Evolutionary conservation across 2,329 filamentous ascomycete species (phyloP), one percentile per base, ranked within the genome.

Genomic region (Aspergillus floridensis): DNA sequence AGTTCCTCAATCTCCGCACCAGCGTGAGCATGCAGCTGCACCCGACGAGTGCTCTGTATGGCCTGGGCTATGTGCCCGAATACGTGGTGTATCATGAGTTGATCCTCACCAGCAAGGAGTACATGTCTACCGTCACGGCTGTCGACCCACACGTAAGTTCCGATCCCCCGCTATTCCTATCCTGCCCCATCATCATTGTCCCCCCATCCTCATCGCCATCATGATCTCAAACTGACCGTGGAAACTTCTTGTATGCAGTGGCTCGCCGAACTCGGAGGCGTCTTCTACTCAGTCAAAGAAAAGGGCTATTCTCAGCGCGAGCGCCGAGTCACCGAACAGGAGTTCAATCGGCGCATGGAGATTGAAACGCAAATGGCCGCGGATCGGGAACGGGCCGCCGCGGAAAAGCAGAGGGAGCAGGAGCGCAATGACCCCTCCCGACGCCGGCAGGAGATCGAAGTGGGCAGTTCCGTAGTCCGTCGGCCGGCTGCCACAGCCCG

Each of bases 71-170:
- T 75, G 85, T 96, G 24, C 95, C 96, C 1, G 95, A 99, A 73
- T 98, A 98, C 71, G 92, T 99, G 55, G 88, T 99, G 47, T 99
- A 99, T 77, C 95, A 99, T 80, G 95, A 99, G 76, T 85, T 99
- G 59, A 96, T 99, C 68, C 86, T 99, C 61, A 99, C 95, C 0
- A 91, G 88, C 59, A 97, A 96, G 73, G 95, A 98, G 74, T 99
- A 98, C 80, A 97, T 99, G 87, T 96, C 91, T 3, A 96, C 92
- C 4, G 95, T 99, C 10, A 99, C 95, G 4, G 87, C 92, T 1
- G 95, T 99, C 1, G 95, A 99, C 74, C 93, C 95, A 55, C 92
- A 96, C 73, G 77, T 79, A 76, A 75, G 77, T 72, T 48, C 10
- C 8, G 14, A 2, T 24, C 4, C 41, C 19, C n/a, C 35, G 7